Evolutionary conservation across 2,329 filamentous ascomycete genomes (phyloP).

Genomic region (Penicillium sp.): DNA sequence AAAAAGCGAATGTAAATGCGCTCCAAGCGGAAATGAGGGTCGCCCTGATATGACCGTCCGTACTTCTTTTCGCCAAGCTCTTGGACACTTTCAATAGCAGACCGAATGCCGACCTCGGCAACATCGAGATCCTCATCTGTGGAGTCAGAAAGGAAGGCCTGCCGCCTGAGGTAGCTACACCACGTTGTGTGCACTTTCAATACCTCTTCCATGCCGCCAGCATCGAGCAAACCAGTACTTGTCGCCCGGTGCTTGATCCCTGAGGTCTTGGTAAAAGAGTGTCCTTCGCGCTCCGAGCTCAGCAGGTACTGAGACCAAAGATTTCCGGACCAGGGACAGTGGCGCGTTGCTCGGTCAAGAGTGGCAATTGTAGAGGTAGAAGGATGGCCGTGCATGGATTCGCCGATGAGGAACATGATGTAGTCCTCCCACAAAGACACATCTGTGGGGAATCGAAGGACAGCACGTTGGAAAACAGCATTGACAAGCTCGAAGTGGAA

Average conservation of each 20-base stretch:
- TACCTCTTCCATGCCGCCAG: constrained; percentile 78
- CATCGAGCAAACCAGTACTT: constrained; percentile 74
- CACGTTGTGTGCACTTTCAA: constrained; percentile 89
- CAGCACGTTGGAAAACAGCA: constrained; percentile 70
- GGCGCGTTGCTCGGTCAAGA: constrained; percentile 73
- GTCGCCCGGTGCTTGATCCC: constrained; percentile 89
- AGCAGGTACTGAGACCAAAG: constrained; percentile 89
- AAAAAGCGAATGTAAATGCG: constrained; percentile 88
- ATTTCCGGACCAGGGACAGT: constrained; percentile 87
- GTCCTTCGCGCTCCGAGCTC: constrained; percentile 70
- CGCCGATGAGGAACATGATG: constrained; percentile 61
- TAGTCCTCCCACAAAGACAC: constrained; percentile 78
- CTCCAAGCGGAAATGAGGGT: constrained; percentile 82
- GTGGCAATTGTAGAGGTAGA: constrained; percentile 57
- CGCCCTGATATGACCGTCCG: constrained; percentile 71
- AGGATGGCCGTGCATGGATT: constrained; percentile 44
- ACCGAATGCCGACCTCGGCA: constrained; percentile 80
- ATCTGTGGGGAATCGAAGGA: constrained; percentile 66
- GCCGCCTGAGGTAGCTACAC: constrained; percentile 87
- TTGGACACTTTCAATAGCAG: constrained; percentile 78
- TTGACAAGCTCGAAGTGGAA: constrained; percentile 52
- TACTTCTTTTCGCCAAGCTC: constrained; percentile 71
- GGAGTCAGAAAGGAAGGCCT: constrained; percentile 67
- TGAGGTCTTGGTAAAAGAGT: constrained; percentile 74
- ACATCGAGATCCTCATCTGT: constrained; percentile 80